A percentile compares a stretch with the other conserved stretches of the same genome.
Evolutionary conservation across 2,329 filamentous ascomycete genomes (phyloP).

Genomic region (Fusarium tjaetaba): DNA sequence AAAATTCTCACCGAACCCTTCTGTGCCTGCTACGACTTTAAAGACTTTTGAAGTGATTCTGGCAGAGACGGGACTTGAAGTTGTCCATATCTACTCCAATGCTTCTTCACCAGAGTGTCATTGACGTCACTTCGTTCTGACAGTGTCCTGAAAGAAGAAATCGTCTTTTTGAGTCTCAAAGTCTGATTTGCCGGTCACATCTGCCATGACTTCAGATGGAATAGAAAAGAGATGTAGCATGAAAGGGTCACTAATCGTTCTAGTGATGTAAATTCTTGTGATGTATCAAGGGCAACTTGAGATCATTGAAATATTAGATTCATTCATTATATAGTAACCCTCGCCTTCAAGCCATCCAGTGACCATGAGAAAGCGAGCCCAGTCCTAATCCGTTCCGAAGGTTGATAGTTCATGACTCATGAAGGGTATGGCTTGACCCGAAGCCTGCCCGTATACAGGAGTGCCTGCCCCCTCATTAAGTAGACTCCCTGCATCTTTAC

Average conservation of each 20-base stretch:
- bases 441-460: slow-evolving; percentile 11
- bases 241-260: background rate
- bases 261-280: background rate
- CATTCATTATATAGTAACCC: background rate
- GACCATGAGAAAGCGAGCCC: background rate
- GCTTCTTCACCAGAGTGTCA: too few relatives aligned
- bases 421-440: slow-evolving; percentile 11
- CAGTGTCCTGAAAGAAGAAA: too few relatives aligned
- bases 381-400: background rate
- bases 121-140: too few relatives aligned
- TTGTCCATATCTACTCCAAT: too few relatives aligned
- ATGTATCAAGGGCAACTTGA: background rate
- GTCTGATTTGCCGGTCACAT: background rate
- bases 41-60: too few relatives aligned
- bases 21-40: too few relatives aligned
- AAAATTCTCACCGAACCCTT: too few relatives aligned
- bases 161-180: background rate
- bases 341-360: slow-evolving; percentile 10
- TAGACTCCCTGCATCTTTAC: background rate
- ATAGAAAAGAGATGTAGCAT: background rate
- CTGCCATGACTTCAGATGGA: slow-evolving; percentile 3
- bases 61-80: too few relatives aligned
- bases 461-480: slow-evolving; percentile 27
- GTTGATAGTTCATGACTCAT: slow-evolving; percentile 7
- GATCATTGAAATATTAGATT: background rate